These are phyloP conservation scores for Geopyxis carbonaria DNA, from an alignment of 495 filamentous ascomycete genomes.

Conservation along the genomic window DNA sequence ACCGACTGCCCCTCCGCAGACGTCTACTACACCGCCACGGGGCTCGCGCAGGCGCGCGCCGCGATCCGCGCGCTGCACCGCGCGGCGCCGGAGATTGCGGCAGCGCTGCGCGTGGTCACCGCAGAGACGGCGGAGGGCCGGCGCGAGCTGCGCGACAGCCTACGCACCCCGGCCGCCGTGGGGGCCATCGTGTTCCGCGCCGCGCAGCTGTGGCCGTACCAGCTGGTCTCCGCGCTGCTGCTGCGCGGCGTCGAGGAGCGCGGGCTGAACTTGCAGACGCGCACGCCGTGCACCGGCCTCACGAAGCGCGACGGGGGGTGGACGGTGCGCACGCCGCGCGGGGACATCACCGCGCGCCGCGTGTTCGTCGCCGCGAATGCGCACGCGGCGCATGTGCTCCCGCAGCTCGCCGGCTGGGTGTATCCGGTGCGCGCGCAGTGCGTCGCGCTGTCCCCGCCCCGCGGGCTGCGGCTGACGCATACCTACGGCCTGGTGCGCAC, in stretches of 20 bases:
- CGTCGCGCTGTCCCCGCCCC: slow-evolving; percentile 44
- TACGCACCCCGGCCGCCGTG: slow-evolving; percentile 28
- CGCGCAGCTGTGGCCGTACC: slow-evolving; percentile 58
- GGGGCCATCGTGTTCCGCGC: slow-evolving; percentile 35
- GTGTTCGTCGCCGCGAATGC: slow-evolving; percentile 67
- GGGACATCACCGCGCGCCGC: slow-evolving; percentile 37
- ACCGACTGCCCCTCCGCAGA: slow-evolving; percentile 34
- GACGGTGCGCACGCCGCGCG: slow-evolving; percentile 45
- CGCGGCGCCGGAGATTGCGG: slow-evolving; percentile 35
- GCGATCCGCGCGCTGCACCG: slow-evolving; percentile 30
- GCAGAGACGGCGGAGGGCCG: slow-evolving; percentile 20
- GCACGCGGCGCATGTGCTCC: slow-evolving; percentile 57
- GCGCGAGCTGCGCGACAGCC: slow-evolving; percentile 17
- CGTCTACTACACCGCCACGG: slow-evolving; percentile 33
- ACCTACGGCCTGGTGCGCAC: slow-evolving; percentile 46
- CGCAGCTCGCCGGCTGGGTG: slow-evolving; percentile 48
- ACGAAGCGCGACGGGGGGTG: slow-evolving; percentile 26
- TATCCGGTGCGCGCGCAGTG: slow-evolving; percentile 63
- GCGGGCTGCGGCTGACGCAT: slow-evolving; percentile 28
- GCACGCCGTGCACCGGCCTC: slow-evolving; percentile 24
- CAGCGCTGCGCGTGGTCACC: slow-evolving; percentile 22
- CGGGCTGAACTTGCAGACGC: slow-evolving; percentile 52
- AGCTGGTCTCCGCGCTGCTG: slow-evolving; percentile 50
- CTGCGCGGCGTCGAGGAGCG: slow-evolving; percentile 33
- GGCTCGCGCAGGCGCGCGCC: slow-evolving; percentile 32